Conservation (phyloP, 306 rosid genomes). For the Castanea sativa region DNA sequence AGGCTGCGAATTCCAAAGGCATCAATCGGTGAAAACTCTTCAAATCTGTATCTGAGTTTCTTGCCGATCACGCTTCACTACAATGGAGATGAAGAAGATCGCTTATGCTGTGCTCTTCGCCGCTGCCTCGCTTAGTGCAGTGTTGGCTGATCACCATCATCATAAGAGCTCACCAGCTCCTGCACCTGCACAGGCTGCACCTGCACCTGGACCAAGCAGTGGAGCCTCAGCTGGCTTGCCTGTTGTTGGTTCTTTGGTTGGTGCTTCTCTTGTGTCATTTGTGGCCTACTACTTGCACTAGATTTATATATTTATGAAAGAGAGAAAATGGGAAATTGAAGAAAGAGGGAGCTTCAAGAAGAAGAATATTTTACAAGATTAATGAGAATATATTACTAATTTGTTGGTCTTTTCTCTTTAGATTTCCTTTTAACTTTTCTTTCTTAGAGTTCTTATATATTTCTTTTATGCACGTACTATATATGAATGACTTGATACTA, state of each 20-base stretch:
- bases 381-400: neutral
- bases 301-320: neutral
- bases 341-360: neutral
- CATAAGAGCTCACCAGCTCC: constrained; percentile 11
- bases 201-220: constrained; percentile 18
- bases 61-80: neutral
- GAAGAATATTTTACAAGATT: neutral
- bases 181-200: constrained; percentile 5
- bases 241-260: constrained; percentile 22
- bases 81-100: constrained; percentile 40
- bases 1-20: constrained; percentile 10
- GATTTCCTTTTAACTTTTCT: neutral
- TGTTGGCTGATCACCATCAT: neutral
- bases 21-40: constrained; percentile 5
- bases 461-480: neutral
- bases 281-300: constrained; percentile 20
- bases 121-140: constrained; percentile 24
- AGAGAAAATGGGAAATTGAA: neutral
- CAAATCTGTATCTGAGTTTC: neutral
- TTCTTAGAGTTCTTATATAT: neutral
- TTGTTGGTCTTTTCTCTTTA: neutral
- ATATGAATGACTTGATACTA: neutral
- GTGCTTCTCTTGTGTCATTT: constrained; percentile 29
- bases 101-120: constrained; percentile 21
- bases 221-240: constrained; percentile 16